A percentile compares a stretch with the other conserved stretches of the same genome.
phyloP scores from a whole-genome alignment of 441 rosid species.

The Erodium moschatum region DNA sequence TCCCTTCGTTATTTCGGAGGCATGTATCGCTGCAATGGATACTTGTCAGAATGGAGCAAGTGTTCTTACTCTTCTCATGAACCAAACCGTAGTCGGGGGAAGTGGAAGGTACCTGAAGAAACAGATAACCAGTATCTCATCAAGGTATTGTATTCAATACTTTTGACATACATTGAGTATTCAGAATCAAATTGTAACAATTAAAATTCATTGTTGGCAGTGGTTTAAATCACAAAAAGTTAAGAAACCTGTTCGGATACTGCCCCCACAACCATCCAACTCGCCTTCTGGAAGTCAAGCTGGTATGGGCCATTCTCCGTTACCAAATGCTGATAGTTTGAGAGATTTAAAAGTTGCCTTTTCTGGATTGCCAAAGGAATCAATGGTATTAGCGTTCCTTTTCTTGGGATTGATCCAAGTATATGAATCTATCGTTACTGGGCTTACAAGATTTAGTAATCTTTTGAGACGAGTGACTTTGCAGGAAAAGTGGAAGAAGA shows the following conservation, averaged over 20 bases:
- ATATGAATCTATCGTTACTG: background rate
- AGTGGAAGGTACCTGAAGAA: constrained; percentile 81
- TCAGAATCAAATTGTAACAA: constrained; percentile 16
- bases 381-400: constrained; percentile 33
- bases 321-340: constrained; percentile 55
- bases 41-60: constrained; percentile 83
- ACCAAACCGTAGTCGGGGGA: constrained; percentile 60
- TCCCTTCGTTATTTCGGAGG: constrained; percentile 70
- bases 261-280: constrained; percentile 41
- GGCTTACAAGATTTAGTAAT: background rate
- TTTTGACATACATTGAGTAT: constrained; percentile 10
- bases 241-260: constrained; percentile 53
- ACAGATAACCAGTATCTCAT: constrained; percentile 52
- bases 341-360: constrained; percentile 59
- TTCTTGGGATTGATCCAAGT: background rate
- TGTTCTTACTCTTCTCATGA: constrained; percentile 67
- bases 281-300: constrained; percentile 39
- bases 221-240: constrained; percentile 80
- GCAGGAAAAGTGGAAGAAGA: constrained; percentile 79
- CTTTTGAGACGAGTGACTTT: constrained; percentile 17
- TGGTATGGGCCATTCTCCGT: constrained; percentile 34
- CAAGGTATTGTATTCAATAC: constrained; percentile 37
- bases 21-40: constrained; percentile 62
- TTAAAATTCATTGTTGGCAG: constrained; percentile 38
- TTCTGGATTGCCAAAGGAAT: constrained; percentile 54